These are phyloP conservation scores for Psidium friedrichsthalianum DNA, from an alignment of 345 rosid genomes.

Conservation along the genomic window DNA sequence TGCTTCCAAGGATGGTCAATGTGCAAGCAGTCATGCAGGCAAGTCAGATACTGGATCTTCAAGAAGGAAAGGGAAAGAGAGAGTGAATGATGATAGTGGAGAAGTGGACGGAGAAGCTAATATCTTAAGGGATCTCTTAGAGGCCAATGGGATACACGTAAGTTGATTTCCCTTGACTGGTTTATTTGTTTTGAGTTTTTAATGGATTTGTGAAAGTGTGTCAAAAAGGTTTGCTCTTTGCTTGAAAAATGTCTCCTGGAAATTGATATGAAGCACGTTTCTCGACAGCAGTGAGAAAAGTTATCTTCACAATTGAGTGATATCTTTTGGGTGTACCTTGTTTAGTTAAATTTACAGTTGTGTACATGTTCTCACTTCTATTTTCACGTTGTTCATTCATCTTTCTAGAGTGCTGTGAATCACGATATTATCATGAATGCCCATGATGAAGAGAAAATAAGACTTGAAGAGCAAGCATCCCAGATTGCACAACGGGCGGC, in stretches of 20 bases:
- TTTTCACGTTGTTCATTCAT: background rate
- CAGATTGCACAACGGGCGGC: conserved; percentile 90
- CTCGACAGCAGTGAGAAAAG: background rate
- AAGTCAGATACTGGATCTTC: conserved; percentile 19
- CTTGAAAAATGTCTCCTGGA: background rate
- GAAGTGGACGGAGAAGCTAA: conserved; percentile 63
- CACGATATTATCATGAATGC: conserved; percentile 81
- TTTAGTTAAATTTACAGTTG: background rate
- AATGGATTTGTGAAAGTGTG: background rate
- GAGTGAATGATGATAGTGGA: conserved; percentile 20
- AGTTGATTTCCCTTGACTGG: conserved; percentile 9
- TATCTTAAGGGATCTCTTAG: conserved; percentile 71
- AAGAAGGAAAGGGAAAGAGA: conserved; percentile 36
- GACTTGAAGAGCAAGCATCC: conserved; percentile 86
- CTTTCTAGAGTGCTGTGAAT: conserved; percentile 71
- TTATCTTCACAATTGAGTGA: background rate
- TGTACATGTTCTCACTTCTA: background rate
- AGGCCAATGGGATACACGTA: conserved; percentile 87
- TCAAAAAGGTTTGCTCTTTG: background rate
- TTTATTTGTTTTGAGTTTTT: background rate
- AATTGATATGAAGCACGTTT: background rate
- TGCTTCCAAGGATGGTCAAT: conserved; percentile 7
- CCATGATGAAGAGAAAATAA: conserved; percentile 62
- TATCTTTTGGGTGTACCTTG: background rate
- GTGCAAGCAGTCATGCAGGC: conserved; percentile 14